Base-by-base conservation (phyloP, 495 filamentous ascomycete species). In the Tuber aestivum region DNA sequence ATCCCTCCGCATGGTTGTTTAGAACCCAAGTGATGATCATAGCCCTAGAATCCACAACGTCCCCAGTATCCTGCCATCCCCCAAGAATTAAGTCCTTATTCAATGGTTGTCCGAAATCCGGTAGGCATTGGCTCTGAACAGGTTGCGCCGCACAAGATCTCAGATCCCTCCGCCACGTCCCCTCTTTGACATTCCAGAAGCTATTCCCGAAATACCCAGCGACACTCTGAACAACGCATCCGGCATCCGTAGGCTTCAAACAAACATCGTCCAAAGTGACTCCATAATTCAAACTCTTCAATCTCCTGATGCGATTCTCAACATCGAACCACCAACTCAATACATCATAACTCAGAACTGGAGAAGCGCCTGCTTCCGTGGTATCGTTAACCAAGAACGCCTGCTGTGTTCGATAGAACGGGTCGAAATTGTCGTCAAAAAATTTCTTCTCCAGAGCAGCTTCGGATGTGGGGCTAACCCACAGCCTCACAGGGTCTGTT, bases 11-110 rank as follows among this genome's bases (percentile, higher is more conserved):
- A 84, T 91, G 87, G 75, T 98, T 99, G 76, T 92, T 95, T 44
- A 98, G 88, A n/a, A 99, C 95, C 96, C 96, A 99, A 1, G 95
- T 97, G 9, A 91, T 89, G 21, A 97, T 90, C 79, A 97, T 87
- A 4, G 96, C 95, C 70, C 88, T 83, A 12, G 95, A 88, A 61
- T 94, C 89, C 0, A 92, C 85, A n/a, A 93, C 87, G 79, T 92
- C 87, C 9, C 86, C 89, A 5, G 87, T 87, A 18, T 89, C 84
- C 71, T 91, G 85, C 81, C 90, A 94, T 3, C 94, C 94, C 16
- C 95, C 95, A 50, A 99, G 86, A 35, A 98, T 89, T 86, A 97
- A 90, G 74, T 92, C 90, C 6, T 92, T 93, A 61, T 91, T 89
- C 38, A 99, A 85, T 10, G 95, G 95, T 79, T 96, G 94, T 69